These are phyloP conservation scores for Amaranthus cruentus DNA, from an alignment of 148 eudicot genomes.

Conservation along the genomic window DNA sequence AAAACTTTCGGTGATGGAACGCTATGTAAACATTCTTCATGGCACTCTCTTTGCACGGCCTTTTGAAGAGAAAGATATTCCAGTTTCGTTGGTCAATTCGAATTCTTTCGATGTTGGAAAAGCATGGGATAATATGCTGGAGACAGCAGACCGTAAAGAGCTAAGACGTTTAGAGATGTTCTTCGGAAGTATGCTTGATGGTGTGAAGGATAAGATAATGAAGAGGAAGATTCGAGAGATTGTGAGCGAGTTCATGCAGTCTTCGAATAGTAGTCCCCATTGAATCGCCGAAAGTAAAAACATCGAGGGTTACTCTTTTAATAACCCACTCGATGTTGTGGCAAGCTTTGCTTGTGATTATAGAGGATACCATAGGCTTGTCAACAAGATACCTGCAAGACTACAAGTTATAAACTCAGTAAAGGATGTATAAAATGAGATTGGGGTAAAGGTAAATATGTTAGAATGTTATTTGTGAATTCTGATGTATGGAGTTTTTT, in stretches of 20 bases:
- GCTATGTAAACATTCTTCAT: constrained; percentile 65
- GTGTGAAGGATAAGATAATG: constrained; percentile 71
- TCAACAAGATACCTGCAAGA: no score
- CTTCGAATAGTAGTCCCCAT: constrained; percentile 23
- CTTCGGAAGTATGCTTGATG: constrained; percentile 63
- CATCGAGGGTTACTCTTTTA: no score
- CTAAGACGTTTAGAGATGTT: constrained; percentile 66
- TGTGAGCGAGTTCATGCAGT: constrained; percentile 48
- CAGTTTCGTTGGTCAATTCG: constrained; percentile 36
- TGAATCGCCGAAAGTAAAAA: not conserved
- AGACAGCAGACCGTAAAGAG: constrained; percentile 46
- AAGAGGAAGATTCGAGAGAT: constrained; percentile 63
- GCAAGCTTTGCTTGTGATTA: no score
- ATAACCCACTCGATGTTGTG: no score
- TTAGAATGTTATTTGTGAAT: no score
- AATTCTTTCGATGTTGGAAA: constrained; percentile 50
- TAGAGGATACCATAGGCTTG: no score
- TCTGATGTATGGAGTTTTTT: no score
- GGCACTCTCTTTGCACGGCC: constrained; percentile 69
- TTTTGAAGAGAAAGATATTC: constrained; percentile 59
- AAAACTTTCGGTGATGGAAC: constrained; percentile 49
- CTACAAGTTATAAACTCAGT: no score
- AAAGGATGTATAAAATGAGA: no score
- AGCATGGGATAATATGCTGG: constrained; percentile 83
- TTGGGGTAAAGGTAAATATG: no score